Base-by-base conservation (phyloP, 2,329 filamentous ascomycete genomes). In the Trichoderma aggressivum region DNA sequence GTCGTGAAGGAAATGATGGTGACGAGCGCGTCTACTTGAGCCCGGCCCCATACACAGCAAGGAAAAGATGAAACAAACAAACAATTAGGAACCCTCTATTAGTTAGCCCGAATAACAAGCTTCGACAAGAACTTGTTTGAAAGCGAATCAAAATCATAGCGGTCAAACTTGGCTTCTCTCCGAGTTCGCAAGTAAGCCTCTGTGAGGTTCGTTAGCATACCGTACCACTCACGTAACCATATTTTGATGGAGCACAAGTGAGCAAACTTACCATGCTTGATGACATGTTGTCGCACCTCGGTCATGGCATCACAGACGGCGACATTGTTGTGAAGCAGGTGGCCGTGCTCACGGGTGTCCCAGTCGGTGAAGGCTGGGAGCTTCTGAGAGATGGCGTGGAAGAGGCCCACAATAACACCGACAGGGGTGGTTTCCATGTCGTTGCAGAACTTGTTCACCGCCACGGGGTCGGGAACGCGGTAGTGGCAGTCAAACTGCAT, bases 401-500 rank as follows among this genome's bases (percentile, higher is more conserved):
- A 98, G 34, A 98, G 88, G 59, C 95, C 95, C 74, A 97, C 94
- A 78, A 98, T 97, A 77, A 98, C 95, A 77, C 95, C 95, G 55
- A 98, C 94, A 0, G 95, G 95, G 8, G 92, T 97, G 11, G 92
- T 93, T 85, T 98, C 95, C 95, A 98, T 98, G 79, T 98, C 95
- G 71, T 86, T 89, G 86, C 94, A 98, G 86, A 98, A 98, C 84
- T 97, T 97, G 79, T 95, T 90, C 73, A 97, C 94, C 6, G 92
- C 92, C 63, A 88, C 86, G 68, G 92, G 88, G 80, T 98, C 94
- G 5, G 93, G 94, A 4, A 97, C 91, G 66, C 95, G 92, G 87
- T 97, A 98, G 84, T 97, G 93, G 86, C 93, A 97, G 84, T 98
- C 95, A 79, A 98, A 98, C 81, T 98, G 94, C 90, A 98, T 98